Evolutionary conservation across 148 eudicot species (phyloP).

Genomic region (Amaranthus palmeri): DNA sequence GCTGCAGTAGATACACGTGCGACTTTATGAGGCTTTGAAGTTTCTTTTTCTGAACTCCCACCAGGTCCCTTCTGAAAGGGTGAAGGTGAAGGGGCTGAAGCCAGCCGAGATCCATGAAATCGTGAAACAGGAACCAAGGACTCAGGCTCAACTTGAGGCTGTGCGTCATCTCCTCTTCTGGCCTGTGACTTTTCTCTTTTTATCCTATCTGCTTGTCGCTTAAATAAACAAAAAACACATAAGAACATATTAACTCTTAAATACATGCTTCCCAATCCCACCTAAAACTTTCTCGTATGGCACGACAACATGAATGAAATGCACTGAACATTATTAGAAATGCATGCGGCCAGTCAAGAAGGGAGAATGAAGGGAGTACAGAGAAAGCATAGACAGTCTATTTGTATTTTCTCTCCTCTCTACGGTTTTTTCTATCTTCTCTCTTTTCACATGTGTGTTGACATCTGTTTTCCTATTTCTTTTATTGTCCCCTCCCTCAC

Average conservation of each 20-base stretch:
- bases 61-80: conserved; percentile 50
- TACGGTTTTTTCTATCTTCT: too few relatives aligned
- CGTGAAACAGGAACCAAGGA: conserved; percentile 81
- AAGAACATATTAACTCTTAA: not conserved
- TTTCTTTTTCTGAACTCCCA: conserved; percentile 15
- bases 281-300: not conserved
- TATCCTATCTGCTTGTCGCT: conserved; percentile 83
- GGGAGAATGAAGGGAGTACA: too few relatives aligned
- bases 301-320: not conserved
- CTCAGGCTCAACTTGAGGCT: conserved; percentile 60
- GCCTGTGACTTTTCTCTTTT: conserved; percentile 66
- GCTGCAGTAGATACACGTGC: conserved; percentile 58
- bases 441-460: too few relatives aligned
- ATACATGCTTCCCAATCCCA: not conserved
- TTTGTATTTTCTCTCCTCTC: too few relatives aligned
- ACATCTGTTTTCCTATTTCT: too few relatives aligned
- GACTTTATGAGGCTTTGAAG: conserved; percentile 45
- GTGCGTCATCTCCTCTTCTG: conserved; percentile 84
- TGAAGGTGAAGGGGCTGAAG: conserved; percentile 80
- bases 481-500: too few relatives aligned
- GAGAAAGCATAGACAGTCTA: too few relatives aligned
- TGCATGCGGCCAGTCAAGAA: too few relatives aligned
- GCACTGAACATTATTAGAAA: conserved; percentile 3
- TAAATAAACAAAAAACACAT: conserved; percentile 18
- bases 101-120: conserved; percentile 93